Base-by-base conservation (phyloP, 768 basidiomycete genomes). In the Amanita molliuscula region DNA sequence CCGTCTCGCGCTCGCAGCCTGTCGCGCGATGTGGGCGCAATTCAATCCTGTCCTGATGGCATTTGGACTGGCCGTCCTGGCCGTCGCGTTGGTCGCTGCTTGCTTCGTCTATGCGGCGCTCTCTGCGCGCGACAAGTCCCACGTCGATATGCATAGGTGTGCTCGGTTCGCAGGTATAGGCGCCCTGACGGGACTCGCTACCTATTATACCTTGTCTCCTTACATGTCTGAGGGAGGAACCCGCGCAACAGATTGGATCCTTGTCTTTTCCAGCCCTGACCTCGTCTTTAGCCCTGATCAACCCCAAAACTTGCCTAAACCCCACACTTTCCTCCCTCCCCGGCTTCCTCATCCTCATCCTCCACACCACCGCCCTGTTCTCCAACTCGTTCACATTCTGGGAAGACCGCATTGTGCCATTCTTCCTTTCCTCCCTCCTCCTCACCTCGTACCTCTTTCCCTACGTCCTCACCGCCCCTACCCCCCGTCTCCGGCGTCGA, bases 371-470 rank as follows among this genome's bases (percentile, higher is more conserved):
- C 3, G 71, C 84, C 6, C 95, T 95, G 65, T 77, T 84, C 13
- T 95, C 93, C 21, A 98, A 98, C 69, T 96, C 93, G 0, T 95
- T 90, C 71, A 90, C 88, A n/a, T 78, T 98, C 63, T 97, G 93
- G 92, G 96, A 99, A 75, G 94, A 97, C 62, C 77, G 77, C 28
- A 71, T 89, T 49, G 72, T 86, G 9, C 77, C 81, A 6, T 94
- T 82, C 74, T 74, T 98, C 48, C 68, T 83, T 53, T 61, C 82
- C 38, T 77, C 77, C 33, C 85, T 79, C 28, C 67, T 91, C 33
- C 65, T 79, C 9, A 81, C 82, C 0, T 2, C 3, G 10, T 70
- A 67, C 52, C 66, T 86, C 53, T 59, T 85, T 28, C 49, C 29
- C 1, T 71, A 70, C 43, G 84, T 87, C 0, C 66, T 90, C 48